Base-by-base conservation (phyloP, 2,329 filamentous ascomycete genomes). In the Penicillium sp. region DNA sequence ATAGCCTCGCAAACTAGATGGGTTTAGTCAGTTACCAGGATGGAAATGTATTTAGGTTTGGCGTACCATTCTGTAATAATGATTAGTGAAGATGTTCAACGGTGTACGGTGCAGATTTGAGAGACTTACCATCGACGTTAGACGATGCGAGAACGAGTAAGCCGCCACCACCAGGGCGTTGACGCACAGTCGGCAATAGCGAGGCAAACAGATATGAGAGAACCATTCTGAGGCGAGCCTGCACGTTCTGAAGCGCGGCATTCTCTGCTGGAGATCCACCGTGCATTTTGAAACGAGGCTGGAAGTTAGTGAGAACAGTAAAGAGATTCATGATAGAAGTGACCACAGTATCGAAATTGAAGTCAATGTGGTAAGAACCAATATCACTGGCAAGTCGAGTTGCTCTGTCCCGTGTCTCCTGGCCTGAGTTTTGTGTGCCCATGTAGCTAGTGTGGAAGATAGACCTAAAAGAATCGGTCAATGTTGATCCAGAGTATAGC, bases 271-370 rank as follows among this genome's bases (percentile, higher is more conserved):
- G 69, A 0, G 77, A 78, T 6, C 88, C 88, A 6, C 88, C 88
- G 55, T 90, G 80, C 6, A 87, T 84, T 65, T 83, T 85, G 76
- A 85, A 87, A 23, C 76, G 80, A 4, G 86, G 84, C 19, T 83
- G 79, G 64, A 89, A 90, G 41, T 78, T 78, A 1, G 86, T 84
- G 0, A 84, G 81, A 2, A 79, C 71, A 0, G 81, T 79, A 54
- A 91, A 79, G 1, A 91, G 74, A 43, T 80, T 80, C 63, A 83
- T 85, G 51, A 86, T 77, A 0, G 87, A 83, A 21, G 82, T 77
- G 60, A 86, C 85, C 9, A 87, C 81, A 2, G 81, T 80, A 68
- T 93, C 90, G 56, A 93, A 91, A 67, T 91, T 85, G 45, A 91
- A 78, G 67, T 93, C 84, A 4, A 84, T 80, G 69, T 94, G 91